Conservation (phyloP, 345 rosid species). For the Toxicodendron radicans region DNA sequence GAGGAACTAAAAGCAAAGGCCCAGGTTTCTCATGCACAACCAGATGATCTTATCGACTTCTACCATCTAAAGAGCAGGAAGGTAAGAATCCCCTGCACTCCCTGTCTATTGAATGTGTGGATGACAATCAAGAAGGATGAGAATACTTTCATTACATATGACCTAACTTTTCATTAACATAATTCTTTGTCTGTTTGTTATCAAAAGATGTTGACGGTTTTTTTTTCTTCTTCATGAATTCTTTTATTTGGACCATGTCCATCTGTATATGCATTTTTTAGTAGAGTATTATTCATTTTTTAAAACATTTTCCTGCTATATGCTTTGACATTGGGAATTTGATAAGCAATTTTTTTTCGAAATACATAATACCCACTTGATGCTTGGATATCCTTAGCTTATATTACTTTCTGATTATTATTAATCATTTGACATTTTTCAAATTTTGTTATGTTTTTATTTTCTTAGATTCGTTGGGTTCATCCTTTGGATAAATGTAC, state of each 20-base stretch:
- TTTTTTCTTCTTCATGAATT: too few relatives aligned
- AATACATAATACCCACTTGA: too few relatives aligned
- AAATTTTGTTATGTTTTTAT: background rate
- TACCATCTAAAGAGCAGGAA: slow-evolving; percentile 97
- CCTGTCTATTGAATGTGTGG: background rate
- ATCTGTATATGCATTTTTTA: background rate
- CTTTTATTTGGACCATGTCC: background rate
- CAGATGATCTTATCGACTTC: slow-evolving; percentile 97
- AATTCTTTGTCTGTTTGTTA: background rate
- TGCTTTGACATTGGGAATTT: background rate
- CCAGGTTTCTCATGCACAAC: slow-evolving; percentile 88
- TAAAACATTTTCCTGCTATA: background rate
- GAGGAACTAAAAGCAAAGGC: slow-evolving; percentile 95
- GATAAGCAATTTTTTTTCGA: background rate
- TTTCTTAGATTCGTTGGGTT: background rate
- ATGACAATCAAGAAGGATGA: slow-evolving; percentile 1
- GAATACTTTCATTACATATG: background rate
- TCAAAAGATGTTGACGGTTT: too few relatives aligned
- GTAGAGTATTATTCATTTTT: background rate
- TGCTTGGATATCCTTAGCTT: background rate
- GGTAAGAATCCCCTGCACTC: slow-evolving; percentile 39
- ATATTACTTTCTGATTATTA: background rate
- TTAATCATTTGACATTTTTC: background rate
- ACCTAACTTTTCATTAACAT: background rate
- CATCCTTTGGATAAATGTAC: background rate